phyloP scores from a whole-genome alignment of 106 monocot species.

The Allium fistulosum region DNA sequence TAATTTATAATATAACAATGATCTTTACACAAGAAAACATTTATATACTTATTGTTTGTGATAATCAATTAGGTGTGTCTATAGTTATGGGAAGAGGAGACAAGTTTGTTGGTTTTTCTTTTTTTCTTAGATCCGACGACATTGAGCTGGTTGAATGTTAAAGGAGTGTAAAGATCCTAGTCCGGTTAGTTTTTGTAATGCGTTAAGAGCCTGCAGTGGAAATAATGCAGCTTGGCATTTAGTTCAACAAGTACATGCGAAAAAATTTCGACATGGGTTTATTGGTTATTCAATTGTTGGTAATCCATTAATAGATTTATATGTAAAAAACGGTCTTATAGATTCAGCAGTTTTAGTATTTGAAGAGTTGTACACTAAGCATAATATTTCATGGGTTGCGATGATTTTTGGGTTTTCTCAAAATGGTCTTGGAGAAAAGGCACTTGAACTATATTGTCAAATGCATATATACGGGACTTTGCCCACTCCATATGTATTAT shows the following conservation, averaged over 20 bases:
- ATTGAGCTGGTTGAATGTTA: background rate
- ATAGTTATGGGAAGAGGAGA: too few relatives aligned
- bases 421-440: conserved; percentile 60
- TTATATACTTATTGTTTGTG: too few relatives aligned
- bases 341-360: conserved; percentile 43
- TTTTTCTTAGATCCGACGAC: too few relatives aligned
- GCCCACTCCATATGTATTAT: conserved; percentile 68
- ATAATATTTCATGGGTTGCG: conserved; percentile 76
- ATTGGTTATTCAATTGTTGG: conserved; percentile 25
- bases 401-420: conserved; percentile 74
- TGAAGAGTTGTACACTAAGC: conserved; percentile 34
- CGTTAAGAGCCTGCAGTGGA: conserved; percentile 43
- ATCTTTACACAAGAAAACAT: too few relatives aligned
- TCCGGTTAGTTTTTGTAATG: conserved; percentile 17
- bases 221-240: conserved; percentile 14
- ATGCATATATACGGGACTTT: conserved; percentile 36
- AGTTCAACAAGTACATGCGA: conserved; percentile 57
- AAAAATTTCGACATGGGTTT: conserved; percentile 34
- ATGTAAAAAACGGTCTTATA: conserved; percentile 38
- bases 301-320: conserved; percentile 78
- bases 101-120: too few relatives aligned
- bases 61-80: too few relatives aligned
- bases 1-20: too few relatives aligned
- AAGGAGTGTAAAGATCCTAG: conserved; percentile 15
- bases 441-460: conserved; percentile 33